A percentile compares a stretch with the other conserved stretches of the same genome.
Conservation (phyloP, 2,329 filamentous ascomycete genomes). For the Monilinia vaccinii-corymbosi region DNA sequence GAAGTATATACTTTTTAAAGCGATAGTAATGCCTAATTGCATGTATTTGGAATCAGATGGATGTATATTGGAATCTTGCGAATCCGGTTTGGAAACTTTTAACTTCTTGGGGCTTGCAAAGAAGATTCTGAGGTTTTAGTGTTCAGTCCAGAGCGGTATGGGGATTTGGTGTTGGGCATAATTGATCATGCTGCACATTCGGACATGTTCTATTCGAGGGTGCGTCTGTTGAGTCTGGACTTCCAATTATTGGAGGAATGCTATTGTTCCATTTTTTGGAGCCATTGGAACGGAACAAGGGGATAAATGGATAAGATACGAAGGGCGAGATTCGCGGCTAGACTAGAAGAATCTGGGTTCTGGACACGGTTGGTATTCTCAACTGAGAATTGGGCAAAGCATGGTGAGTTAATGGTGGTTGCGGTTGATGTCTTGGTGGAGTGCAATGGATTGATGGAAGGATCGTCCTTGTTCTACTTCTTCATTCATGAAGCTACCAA, state of each 20-base stretch:
- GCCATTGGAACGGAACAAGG: not conserved
- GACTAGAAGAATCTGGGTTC: not conserved
- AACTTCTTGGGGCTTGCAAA: not conserved
- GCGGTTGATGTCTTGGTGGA: not conserved
- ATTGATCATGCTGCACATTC: not conserved
- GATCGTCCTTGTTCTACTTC: not conserved
- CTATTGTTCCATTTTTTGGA: not conserved
- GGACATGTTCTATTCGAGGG: not conserved
- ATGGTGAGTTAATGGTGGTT: not conserved
- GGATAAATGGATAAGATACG: not conserved
- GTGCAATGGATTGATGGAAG: not conserved
- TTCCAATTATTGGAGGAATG: not conserved
- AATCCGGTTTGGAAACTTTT: not conserved
- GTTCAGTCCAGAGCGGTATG: not conserved
- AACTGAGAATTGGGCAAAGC: not conserved
- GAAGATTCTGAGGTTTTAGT: not conserved
- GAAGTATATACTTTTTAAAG: not conserved
- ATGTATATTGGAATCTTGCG: not conserved
- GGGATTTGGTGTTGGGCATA: not conserved
- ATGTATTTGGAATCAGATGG: not conserved
- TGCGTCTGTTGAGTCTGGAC: not conserved
- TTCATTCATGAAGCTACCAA: not conserved
- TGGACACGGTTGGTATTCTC: not conserved
- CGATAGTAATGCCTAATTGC: not conserved
- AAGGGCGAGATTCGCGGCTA: not conserved